Percentiles rank a stretch among this genome's conserved stretches.
Evolutionary conservation across 768 basidiomycete species (phyloP).

Genomic region (Suillus alpinus): DNA sequence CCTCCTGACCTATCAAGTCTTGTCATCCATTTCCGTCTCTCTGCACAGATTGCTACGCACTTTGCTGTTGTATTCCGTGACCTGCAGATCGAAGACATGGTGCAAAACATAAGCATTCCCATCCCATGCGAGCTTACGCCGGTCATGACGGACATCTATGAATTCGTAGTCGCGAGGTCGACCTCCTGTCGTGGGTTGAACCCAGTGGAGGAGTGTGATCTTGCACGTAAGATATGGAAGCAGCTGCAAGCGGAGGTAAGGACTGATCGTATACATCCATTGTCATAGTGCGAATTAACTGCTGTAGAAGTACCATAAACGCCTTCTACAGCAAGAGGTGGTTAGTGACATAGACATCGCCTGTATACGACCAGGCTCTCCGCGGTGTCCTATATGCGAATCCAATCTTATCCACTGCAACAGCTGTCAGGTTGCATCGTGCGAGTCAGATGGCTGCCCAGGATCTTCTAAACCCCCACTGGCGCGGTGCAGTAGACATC

Average conservation of each 20-base stretch:
- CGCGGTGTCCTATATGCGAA: not conserved
- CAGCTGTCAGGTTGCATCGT: not conserved
- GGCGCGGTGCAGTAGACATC: not conserved
- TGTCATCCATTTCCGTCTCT: not conserved
- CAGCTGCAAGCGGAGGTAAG: not conserved
- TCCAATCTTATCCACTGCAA: conserved; percentile 1
- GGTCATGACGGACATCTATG: not conserved
- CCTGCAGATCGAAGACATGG: not conserved
- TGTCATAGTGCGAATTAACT: not conserved
- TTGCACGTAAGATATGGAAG: not conserved
- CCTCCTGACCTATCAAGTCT: not conserved
- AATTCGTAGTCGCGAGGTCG: not conserved
- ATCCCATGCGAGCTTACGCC: not conserved
- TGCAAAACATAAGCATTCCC: not conserved
- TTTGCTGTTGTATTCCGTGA: not conserved
- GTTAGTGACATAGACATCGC: not conserved
- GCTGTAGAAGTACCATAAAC: not conserved
- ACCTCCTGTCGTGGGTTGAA: not conserved
- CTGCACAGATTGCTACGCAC: not conserved
- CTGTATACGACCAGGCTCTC: not conserved
- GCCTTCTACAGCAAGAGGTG: not conserved
- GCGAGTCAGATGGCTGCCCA: not conserved
- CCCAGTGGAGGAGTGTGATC: not conserved
- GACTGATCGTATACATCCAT: not conserved
- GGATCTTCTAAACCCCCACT: not conserved